phyloP scores from a whole-genome alignment of 768 basidiomycete species.

The Auricularia cornea region DNA sequence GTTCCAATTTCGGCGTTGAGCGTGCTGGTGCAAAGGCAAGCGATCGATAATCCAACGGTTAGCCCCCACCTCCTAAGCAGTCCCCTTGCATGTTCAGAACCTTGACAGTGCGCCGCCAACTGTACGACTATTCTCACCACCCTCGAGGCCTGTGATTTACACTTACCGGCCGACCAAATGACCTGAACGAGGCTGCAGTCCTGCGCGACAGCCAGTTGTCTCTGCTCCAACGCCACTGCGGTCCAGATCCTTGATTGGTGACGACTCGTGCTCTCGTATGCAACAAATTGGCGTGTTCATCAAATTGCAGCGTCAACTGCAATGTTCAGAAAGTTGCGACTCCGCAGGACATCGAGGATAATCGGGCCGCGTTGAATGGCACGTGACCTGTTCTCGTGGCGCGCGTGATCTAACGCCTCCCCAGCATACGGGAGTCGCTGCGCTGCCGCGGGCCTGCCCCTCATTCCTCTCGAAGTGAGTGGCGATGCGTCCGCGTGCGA shows the following conservation, averaged over 20 bases:
- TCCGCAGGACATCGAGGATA: not conserved
- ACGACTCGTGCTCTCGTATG: not conserved
- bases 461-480: not conserved
- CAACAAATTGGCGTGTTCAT: not conserved
- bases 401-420: not conserved
- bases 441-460: not conserved
- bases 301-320: not conserved
- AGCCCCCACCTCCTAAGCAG: not conserved
- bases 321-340: not conserved
- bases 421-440: not conserved
- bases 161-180: not conserved
- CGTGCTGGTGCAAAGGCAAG: not conserved
- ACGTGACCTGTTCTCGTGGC: not conserved
- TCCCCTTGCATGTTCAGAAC: not conserved
- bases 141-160: not conserved
- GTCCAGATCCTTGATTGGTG: not conserved
- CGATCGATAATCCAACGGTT: not conserved
- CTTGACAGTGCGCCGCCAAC: not conserved
- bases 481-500: not conserved
- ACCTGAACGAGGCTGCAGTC: not conserved
- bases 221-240: not conserved
- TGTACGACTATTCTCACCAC: not conserved
- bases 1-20: not conserved
- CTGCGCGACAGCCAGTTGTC: not conserved
- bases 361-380: not conserved